These are phyloP conservation scores for Nemania diffusa DNA, from an alignment of 2,329 filamentous ascomycete genomes.

Conservation along the genomic window DNA sequence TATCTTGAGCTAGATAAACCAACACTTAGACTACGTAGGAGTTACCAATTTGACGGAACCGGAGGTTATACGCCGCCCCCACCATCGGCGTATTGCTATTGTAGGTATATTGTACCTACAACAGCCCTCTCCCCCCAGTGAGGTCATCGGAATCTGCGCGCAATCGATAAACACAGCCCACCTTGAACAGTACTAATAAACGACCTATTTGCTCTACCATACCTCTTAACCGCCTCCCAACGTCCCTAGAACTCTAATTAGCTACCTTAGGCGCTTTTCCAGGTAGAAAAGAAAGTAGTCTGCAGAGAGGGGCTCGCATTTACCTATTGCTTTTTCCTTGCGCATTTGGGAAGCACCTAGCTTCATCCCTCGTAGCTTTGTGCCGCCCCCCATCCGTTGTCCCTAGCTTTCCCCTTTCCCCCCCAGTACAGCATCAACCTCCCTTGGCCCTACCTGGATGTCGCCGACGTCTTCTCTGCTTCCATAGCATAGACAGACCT, in stretches of 20 bases:
- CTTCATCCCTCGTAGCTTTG: slow-evolving; percentile 4
- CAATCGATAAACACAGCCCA: slow-evolving; percentile 39
- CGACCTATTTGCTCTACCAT: neutral
- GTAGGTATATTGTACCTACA: no score
- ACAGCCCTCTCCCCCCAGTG: no score
- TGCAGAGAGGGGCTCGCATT: slow-evolving; percentile 23
- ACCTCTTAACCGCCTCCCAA: neutral
- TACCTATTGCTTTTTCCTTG: slow-evolving; percentile 15
- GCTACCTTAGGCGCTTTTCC: neutral
- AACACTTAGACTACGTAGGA: neutral
- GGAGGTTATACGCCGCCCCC: neutral
- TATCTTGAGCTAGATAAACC: neutral
- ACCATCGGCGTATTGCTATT: neutral
- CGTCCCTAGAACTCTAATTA: neutral
- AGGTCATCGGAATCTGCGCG: slow-evolving; percentile 37
- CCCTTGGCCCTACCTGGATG: neutral
- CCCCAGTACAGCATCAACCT: neutral
- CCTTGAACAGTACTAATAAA: slow-evolving; percentile 17
- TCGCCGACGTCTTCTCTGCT: slow-evolving; percentile 5
- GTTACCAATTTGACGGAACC: slow-evolving; percentile 20
- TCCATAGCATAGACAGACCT: neutral
- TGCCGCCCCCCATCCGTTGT: neutral
- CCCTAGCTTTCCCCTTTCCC: neutral
- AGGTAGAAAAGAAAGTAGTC: slow-evolving; percentile 2
- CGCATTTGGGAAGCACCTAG: slow-evolving; percentile 3